Evolutionary conservation across 2,329 filamentous ascomycete species (phyloP).

Genomic region (Hymenoscyphus fraxineus): DNA sequence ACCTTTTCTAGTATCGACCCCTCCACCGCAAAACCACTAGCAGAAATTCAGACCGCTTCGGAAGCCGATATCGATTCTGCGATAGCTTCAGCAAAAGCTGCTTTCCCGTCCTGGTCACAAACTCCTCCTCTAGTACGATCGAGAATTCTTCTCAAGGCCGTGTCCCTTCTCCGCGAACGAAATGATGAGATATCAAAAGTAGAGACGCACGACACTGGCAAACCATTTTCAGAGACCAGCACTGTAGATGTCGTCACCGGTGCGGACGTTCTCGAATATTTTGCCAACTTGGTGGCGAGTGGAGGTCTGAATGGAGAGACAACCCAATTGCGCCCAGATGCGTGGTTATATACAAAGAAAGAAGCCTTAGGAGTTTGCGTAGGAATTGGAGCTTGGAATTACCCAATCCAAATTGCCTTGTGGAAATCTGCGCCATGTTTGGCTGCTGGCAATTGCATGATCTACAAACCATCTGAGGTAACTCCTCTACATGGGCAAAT

Average conservation of each 20-base stretch:
- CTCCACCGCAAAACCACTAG: constrained; percentile 63
- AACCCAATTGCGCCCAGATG: constrained; percentile 67
- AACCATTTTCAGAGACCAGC: constrained; percentile 79
- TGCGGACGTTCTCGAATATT: constrained; percentile 83
- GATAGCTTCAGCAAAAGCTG: constrained; percentile 64
- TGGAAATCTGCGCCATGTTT: constrained; percentile 88
- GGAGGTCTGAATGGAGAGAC: constrained; percentile 80
- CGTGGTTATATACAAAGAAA: constrained; percentile 80
- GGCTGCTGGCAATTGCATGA: constrained; percentile 83
- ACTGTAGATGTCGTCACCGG: constrained; percentile 80
- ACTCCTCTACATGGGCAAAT: constrained; percentile 78
- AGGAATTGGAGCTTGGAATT: constrained; percentile 89
- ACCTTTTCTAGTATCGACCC: constrained; percentile 74
- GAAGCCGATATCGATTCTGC: constrained; percentile 66
- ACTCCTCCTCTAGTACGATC: constrained; percentile 72
- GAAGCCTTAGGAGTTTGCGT: constrained; percentile 79
- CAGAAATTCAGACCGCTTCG: constrained; percentile 69
- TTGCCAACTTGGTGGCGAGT: constrained; percentile 72
- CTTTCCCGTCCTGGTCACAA: constrained; percentile 72
- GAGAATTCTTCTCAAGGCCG: constrained; percentile 74
- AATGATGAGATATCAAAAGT: constrained; percentile 77
- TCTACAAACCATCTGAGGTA: constrained; percentile 87
- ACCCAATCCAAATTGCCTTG: constrained; percentile 83
- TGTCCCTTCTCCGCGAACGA: constrained; percentile 65
- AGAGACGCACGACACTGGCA: constrained; percentile 84